Evolutionary conservation across 345 rosid genomes (phyloP).

Genomic region (Bruguiera gymnorhiza): DNA sequence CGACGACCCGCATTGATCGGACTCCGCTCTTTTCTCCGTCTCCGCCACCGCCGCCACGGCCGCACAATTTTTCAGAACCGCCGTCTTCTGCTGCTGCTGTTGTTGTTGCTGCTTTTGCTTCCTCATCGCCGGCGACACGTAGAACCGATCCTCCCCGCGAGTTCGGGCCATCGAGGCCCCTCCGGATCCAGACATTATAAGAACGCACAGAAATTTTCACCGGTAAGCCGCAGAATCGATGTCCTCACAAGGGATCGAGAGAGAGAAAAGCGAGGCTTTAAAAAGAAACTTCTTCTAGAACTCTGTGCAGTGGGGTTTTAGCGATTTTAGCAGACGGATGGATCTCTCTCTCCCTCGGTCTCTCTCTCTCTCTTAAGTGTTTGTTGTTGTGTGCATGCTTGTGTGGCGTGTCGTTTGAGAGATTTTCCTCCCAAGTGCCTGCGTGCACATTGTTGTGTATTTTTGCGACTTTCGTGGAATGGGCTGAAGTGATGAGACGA

Average conservation of each 20-base stretch:
- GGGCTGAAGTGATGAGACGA: background rate
- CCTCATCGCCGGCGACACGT: constrained; percentile 2
- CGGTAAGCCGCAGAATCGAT: background rate
- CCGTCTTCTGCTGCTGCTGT: background rate
- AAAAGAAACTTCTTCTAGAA: background rate
- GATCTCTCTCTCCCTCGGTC: background rate
- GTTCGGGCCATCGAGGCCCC: background rate
- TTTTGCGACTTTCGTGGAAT: background rate
- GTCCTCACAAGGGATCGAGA: background rate
- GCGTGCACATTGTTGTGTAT: background rate
- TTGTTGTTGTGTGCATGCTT: background rate
- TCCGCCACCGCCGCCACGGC: constrained; percentile 18
- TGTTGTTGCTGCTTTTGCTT: background rate
- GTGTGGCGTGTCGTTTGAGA: background rate
- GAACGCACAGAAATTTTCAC: too few relatives aligned
- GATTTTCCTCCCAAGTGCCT: background rate
- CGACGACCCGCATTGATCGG: constrained; percentile 36
- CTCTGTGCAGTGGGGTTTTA: background rate
- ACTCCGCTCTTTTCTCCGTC: constrained; percentile 27
- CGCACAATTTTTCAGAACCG: constrained; percentile 24
- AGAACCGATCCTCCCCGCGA: constrained; percentile 1
- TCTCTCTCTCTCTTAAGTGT: background rate
- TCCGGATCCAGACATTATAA: background rate
- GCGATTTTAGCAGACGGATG: background rate
- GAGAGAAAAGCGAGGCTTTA: background rate